Conservation (phyloP, 2,329 filamentous ascomycete species). For the Coniochaeta ligniaria region DNA sequence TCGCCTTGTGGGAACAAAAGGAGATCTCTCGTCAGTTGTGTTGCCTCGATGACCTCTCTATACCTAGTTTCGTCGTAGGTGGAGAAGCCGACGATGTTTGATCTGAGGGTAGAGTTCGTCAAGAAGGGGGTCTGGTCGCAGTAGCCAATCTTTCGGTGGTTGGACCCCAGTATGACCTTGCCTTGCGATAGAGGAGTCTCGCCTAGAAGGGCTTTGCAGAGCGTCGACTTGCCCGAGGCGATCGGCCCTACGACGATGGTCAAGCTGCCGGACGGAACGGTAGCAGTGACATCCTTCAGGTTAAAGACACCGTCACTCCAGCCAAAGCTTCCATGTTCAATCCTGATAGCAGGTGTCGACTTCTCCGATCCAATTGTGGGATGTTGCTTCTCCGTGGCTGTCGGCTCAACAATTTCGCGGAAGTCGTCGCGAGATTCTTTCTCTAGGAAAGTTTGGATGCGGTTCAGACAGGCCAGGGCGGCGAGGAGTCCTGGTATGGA, state of each 20-base stretch:
- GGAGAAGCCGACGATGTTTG: constrained; percentile 21
- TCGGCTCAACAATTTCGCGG: constrained; percentile 6
- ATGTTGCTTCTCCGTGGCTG: neutral
- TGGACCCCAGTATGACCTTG: constrained; percentile 12
- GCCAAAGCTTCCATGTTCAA: constrained; percentile 20
- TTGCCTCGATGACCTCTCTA: constrained; percentile 20
- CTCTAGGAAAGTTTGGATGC: constrained; percentile 30
- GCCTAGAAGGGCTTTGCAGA: constrained; percentile 31
- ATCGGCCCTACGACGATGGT: constrained; percentile 34
- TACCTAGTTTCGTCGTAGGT: constrained; percentile 17
- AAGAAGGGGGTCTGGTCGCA: constrained; percentile 29
- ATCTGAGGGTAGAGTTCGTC: constrained; percentile 23
- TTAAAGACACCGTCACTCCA: constrained; percentile 22
- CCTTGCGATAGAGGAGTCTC: constrained; percentile 23
- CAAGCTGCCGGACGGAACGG: constrained; percentile 21
- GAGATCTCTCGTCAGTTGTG: constrained; percentile 20
- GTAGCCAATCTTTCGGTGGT: constrained; percentile 22
- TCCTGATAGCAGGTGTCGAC: constrained; percentile 3
- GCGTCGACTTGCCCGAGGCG: constrained; percentile 35
- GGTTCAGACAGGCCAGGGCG: constrained; percentile 21
- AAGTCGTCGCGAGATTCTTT: constrained; percentile 17
- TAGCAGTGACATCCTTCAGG: constrained; percentile 25
- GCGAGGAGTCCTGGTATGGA: constrained; percentile 22
- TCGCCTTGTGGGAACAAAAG: constrained; percentile 24
- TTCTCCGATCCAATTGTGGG: neutral